These are phyloP conservation scores for Blepharisma stoltei DNA, from an alignment of 73 alveolate species.

Conservation along the genomic window DNA sequence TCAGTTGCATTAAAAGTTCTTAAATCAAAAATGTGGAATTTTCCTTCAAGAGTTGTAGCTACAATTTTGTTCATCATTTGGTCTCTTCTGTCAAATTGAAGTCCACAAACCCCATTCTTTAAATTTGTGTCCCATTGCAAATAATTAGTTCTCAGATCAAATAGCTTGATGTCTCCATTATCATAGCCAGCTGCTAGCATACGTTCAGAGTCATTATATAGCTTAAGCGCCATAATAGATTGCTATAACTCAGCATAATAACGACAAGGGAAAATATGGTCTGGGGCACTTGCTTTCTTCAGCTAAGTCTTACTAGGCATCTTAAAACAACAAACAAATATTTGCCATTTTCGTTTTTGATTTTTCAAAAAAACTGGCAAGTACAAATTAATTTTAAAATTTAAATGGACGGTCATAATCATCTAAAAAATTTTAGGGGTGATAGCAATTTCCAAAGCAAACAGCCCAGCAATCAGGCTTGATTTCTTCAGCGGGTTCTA, in stretches of 20 bases:
- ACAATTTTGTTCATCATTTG: constrained; percentile 96
- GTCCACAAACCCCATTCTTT: constrained; percentile 95
- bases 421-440: no score
- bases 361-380: no score
- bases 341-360: no score
- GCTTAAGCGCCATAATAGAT: no score
- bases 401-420: no score
- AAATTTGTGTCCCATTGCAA: constrained; percentile 97
- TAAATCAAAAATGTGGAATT: constrained; percentile 93
- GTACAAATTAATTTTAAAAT: no score
- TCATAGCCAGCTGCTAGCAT: constrained; percentile 96
- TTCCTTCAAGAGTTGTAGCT: constrained; percentile 68
- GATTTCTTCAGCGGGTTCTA: constrained; percentile 97
- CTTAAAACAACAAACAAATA: no score
- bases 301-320: no score
- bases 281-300: no score
- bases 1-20: constrained; percentile 93
- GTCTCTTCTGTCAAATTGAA: constrained; percentile 95
- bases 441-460: constrained; percentile 55
- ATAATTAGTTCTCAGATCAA: constrained; percentile 92
- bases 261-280: no score
- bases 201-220: constrained; percentile 43
- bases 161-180: constrained; percentile 98
- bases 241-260: no score
- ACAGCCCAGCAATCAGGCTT: constrained; percentile 99